These are phyloP conservation scores for Phialophora tarda DNA, from an alignment of 2,329 filamentous ascomycete genomes.

Conservation along the genomic window DNA sequence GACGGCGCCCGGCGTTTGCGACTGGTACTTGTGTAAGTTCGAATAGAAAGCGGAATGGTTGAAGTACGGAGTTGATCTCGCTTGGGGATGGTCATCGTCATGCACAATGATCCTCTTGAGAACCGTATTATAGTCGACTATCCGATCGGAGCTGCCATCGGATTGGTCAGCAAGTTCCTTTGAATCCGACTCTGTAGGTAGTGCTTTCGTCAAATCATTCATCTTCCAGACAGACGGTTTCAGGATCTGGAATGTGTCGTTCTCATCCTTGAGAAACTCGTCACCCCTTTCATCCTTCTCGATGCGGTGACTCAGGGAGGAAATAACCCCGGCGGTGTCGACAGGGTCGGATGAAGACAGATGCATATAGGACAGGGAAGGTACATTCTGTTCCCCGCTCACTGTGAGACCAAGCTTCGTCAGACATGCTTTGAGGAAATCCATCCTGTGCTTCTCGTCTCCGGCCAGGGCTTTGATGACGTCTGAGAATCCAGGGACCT, in stretches of 20 bases:
- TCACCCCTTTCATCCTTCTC: conserved; percentile 69
- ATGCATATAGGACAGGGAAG: conserved; percentile 81
- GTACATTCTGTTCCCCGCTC: conserved; percentile 71
- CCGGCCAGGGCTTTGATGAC: conserved; percentile 70
- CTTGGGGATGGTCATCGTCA: conserved; percentile 68
- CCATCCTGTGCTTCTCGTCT: conserved; percentile 71
- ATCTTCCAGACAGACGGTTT: conserved; percentile 68
- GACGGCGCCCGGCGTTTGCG: conserved; percentile 49
- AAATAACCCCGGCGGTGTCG: conserved; percentile 71
- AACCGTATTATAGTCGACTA: conserved; percentile 75
- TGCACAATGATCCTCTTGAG: conserved; percentile 77
- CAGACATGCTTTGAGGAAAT: conserved; percentile 80
- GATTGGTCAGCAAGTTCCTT: conserved; percentile 43
- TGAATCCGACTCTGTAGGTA: conserved; percentile 48
- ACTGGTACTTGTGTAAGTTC: conserved; percentile 71
- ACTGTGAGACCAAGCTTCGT: conserved; percentile 81
- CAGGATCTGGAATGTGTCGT: conserved; percentile 81
- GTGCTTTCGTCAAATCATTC: conserved; percentile 59
- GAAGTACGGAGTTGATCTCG: conserved; percentile 81
- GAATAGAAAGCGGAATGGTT: conserved; percentile 80
- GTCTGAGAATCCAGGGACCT: conserved; percentile 70
- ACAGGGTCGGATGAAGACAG: conserved; percentile 71
- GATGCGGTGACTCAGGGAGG: conserved; percentile 67
- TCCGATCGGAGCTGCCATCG: conserved; percentile 56
- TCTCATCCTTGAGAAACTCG: conserved; percentile 77